phyloP scores from a whole-genome alignment of 371 early-diverging fungal species.

The Mortierella sp. region DNA sequence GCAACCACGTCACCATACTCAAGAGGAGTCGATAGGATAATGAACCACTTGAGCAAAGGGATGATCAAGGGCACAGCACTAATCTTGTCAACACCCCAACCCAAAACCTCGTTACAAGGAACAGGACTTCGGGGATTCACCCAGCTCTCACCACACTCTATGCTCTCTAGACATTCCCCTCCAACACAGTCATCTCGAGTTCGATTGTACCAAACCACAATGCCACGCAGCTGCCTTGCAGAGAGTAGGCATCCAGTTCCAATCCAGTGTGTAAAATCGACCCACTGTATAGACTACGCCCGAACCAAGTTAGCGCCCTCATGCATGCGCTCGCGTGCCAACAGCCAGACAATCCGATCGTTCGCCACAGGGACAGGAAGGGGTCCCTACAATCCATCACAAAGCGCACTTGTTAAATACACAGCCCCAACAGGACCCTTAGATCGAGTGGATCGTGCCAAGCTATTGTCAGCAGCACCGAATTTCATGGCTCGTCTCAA shows the following conservation, averaged over 20 bases:
- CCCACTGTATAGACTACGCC: background rate
- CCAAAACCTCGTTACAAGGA: slow-evolving; percentile 16
- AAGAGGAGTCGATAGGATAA: slow-evolving; percentile 26
- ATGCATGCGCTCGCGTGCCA: slow-evolving; percentile 6
- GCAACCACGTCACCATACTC: slow-evolving; percentile 8
- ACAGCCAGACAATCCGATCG: slow-evolving; percentile 9
- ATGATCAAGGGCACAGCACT: slow-evolving; percentile 40
- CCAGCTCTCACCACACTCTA: background rate
- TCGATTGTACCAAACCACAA: slow-evolving; percentile 6
- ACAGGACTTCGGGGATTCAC: slow-evolving; percentile 18
- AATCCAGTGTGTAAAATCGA: background rate
- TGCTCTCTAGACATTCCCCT: background rate
- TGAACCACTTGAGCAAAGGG: slow-evolving; percentile 27
- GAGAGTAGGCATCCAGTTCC: background rate
- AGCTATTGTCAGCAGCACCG: slow-evolving; percentile 40
- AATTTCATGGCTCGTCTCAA: slow-evolving; percentile 57
- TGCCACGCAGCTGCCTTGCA: background rate
- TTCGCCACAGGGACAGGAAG: slow-evolving; percentile 20
- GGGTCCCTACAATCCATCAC: background rate
- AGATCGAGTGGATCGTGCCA: slow-evolving; percentile 41
- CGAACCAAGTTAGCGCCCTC: slow-evolving; percentile 37
- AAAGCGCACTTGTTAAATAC: slow-evolving; percentile 47
- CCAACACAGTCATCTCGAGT: background rate
- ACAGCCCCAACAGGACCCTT: slow-evolving; percentile 45
- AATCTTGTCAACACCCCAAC: slow-evolving; percentile 33